Evolutionary conservation across 2,329 filamentous ascomycete genomes (phyloP).

Genomic region (Fusarium stilboides): DNA sequence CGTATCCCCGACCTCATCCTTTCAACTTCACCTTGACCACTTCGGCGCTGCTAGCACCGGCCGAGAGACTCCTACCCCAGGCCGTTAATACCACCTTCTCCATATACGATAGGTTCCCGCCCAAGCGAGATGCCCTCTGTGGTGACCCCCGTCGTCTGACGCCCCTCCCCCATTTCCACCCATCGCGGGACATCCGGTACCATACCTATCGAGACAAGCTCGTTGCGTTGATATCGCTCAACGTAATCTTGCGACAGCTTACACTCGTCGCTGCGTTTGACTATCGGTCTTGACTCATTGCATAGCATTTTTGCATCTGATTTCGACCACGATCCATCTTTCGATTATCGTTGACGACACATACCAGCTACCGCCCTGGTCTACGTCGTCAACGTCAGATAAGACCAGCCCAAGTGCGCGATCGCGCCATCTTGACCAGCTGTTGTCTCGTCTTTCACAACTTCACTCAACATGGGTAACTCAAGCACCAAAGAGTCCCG

Average conservation of each 20-base stretch:
- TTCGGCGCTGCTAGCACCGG: background rate
- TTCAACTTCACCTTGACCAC: constrained; percentile 1
- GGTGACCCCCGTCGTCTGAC: constrained; percentile 50
- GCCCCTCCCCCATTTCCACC: constrained; percentile 40
- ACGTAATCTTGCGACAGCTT: constrained; percentile 13
- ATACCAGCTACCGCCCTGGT: constrained; percentile 12
- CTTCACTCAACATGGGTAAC: constrained; percentile 56
- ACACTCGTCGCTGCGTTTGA: background rate
- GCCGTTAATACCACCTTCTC: constrained; percentile 25
- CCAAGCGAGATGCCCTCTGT: constrained; percentile 47
- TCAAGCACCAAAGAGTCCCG: constrained; percentile 59
- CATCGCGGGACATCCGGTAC: constrained; percentile 45
- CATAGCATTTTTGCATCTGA: background rate
- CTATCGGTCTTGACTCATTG: background rate
- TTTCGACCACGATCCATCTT: background rate
- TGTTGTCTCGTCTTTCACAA: constrained; percentile 17
- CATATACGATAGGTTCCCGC: constrained; percentile 29
- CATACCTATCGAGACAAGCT: constrained; percentile 36
- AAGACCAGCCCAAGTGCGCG: constrained; percentile 35
- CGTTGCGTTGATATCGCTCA: constrained; percentile 36
- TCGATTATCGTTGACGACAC: constrained; percentile 13
- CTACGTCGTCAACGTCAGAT: constrained; percentile 13
- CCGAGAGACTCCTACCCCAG: constrained; percentile 1
- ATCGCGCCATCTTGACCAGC: constrained; percentile 35
- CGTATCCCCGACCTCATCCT: constrained; percentile 12